These are phyloP conservation scores for Emiliania huxleyi DNA, from an alignment of 78 protist species.

Conservation along the genomic window DNA sequence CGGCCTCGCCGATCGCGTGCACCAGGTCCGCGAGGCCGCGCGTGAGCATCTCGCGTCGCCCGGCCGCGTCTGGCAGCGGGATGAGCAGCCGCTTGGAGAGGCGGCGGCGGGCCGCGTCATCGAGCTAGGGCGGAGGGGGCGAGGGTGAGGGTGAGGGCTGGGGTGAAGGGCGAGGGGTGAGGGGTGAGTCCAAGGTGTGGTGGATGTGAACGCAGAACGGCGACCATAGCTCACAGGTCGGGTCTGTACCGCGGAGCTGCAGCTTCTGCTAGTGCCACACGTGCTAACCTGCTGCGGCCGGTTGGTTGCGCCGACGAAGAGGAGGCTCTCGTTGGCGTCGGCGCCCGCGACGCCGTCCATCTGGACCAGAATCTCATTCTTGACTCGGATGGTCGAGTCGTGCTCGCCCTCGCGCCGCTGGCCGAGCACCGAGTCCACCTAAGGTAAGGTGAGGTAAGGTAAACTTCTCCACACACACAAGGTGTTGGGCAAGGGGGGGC, in stretches of 20 bases:
- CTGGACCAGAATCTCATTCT: constrained; percentile 90
- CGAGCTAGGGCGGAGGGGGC: too few species aligned
- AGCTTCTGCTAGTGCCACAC: too few species aligned
- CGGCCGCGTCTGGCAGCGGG: constrained; percentile 76
- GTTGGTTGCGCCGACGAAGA: constrained; percentile 77
- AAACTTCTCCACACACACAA: too few species aligned
- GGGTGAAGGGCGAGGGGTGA: too few species aligned
- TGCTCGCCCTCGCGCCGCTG: constrained; percentile 66
- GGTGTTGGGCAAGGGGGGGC: too few species aligned
- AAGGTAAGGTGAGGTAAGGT: too few species aligned
- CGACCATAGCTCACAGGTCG: too few species aligned
- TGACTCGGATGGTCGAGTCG: constrained; percentile 54
- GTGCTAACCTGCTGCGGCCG: too few species aligned
- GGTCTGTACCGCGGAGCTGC: too few species aligned
- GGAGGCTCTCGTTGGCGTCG: not conserved
- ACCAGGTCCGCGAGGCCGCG: not conserved
- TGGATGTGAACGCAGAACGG: too few species aligned
- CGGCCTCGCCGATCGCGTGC: not conserved
- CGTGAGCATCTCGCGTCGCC: constrained; percentile 56
- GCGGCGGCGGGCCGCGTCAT: constrained; percentile 89
- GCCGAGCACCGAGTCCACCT: constrained; percentile 84
- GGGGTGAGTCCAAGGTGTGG: too few species aligned
- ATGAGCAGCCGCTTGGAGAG: constrained; percentile 77
- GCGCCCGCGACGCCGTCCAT: constrained; percentile 65
- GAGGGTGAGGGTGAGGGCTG: too few species aligned